Percentiles rank a stretch among this genome's conserved stretches.
Evolutionary conservation across 1,284 basidiomycete species (phyloP).

Genomic region (Fereydounia khargensis): DNA sequence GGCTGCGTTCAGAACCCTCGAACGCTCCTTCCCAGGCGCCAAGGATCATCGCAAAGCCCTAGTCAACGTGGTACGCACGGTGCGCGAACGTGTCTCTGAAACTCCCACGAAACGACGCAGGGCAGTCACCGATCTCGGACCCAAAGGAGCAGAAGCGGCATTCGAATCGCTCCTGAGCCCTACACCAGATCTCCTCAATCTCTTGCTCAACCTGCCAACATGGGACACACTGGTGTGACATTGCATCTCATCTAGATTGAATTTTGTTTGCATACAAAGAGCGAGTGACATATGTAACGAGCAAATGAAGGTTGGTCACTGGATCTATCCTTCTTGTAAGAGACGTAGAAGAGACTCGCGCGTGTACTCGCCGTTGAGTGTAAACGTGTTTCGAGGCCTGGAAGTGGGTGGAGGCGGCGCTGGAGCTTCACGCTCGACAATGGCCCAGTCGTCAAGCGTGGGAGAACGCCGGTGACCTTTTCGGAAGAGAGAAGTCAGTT

Average conservation of each 20-base stretch:
- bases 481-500: too few relatives aligned
- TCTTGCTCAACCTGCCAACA: neutral
- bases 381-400: too few relatives aligned
- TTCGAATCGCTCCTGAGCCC: neutral
- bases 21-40: neutral
- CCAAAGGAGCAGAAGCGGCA: neutral
- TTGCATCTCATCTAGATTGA: neutral
- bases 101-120: neutral
- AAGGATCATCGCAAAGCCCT: conserved; percentile 1
- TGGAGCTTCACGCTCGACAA: too few relatives aligned
- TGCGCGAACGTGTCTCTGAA: neutral
- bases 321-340: neutral
- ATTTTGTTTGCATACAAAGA: neutral
- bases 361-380: neutral
- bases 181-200: neutral
- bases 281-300: neutral
- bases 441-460: too few relatives aligned
- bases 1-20: neutral
- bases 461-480: too few relatives aligned
- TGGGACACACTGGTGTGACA: neutral
- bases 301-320: too few relatives aligned
- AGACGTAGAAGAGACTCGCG: neutral
- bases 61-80: neutral
- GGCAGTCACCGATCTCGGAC: neutral
- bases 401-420: too few relatives aligned